phyloP scores from a whole-genome alignment of 768 basidiomycete species.

The Gyrodon lividus region DNA sequence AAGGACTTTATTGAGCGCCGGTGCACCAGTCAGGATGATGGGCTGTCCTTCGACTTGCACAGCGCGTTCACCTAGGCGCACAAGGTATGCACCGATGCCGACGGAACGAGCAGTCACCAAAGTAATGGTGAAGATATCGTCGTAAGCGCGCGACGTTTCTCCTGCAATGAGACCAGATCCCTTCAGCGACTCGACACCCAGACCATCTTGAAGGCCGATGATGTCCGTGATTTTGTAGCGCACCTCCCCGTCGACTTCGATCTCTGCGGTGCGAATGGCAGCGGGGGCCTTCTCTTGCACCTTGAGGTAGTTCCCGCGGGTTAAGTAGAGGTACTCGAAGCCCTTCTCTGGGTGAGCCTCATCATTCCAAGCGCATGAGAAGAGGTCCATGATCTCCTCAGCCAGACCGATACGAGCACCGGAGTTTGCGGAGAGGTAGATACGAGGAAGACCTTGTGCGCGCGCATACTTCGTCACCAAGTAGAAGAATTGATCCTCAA shows the following conservation, averaged over 20 bases:
- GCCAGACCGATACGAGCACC: slow-evolving; percentile 96
- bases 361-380: slow-evolving; percentile 92
- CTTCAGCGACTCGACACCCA: slow-evolving; percentile 93
- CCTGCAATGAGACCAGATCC: slow-evolving; percentile 99
- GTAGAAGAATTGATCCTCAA: slow-evolving; percentile 96
- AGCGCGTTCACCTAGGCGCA: slow-evolving; percentile 94
- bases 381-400: slow-evolving; percentile 84
- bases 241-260: slow-evolving; percentile 82
- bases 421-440: slow-evolving; percentile 98
- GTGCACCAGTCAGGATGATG: slow-evolving; percentile 97
- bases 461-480: slow-evolving; percentile 94
- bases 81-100: slow-evolving; percentile 98
- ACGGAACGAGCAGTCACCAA: slow-evolving; percentile 98
- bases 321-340: slow-evolving; percentile 93
- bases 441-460: slow-evolving; percentile 81
- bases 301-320: slow-evolving; percentile 86
- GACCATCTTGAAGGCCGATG: slow-evolving; percentile 95
- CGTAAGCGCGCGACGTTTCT: slow-evolving; percentile 97
- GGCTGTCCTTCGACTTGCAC: slow-evolving; percentile 99
- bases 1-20: slow-evolving; percentile 96
- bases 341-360: slow-evolving; percentile 86
- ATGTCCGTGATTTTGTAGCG: slow-evolving; percentile 95
- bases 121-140: slow-evolving; percentile 99
- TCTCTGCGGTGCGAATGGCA: slow-evolving; percentile 77
- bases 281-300: slow-evolving; percentile 82